These are phyloP conservation scores for Cladosporium sp. DNA, from an alignment of 2,329 filamentous ascomycete species.

Conservation along the genomic window DNA sequence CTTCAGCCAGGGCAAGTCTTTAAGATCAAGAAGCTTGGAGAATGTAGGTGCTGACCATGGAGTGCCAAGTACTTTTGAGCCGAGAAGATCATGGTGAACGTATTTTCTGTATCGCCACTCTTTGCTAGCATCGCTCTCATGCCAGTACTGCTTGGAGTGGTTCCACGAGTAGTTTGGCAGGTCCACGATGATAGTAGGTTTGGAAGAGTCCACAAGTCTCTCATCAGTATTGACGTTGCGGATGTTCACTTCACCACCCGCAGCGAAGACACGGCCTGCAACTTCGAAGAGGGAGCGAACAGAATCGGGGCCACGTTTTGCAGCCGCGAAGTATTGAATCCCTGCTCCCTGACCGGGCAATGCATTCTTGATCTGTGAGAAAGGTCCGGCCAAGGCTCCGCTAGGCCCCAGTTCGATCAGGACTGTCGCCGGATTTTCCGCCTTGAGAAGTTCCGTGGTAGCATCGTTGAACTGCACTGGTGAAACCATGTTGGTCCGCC, in stretches of 20 bases:
- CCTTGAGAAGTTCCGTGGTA: neutral
- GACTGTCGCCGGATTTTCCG: neutral
- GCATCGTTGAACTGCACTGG: constrained; percentile 8
- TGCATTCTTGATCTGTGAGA: constrained; percentile 21
- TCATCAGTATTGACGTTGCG: neutral
- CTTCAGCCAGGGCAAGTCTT: constrained; percentile 2
- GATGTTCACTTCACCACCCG: neutral
- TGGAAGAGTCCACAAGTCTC: neutral
- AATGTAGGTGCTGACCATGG: neutral
- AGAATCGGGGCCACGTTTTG: neutral
- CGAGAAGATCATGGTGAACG: constrained; percentile 50
- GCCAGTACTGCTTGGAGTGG: constrained; percentile 24
- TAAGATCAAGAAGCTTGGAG: neutral
- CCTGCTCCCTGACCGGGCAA: neutral
- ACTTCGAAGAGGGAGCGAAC: neutral
- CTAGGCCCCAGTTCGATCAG: constrained; percentile 25
- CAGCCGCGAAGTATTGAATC: neutral
- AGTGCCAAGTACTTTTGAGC: constrained; percentile 29
- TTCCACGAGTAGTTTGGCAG: constrained; percentile 13
- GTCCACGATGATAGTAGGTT: neutral
- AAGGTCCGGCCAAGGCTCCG: constrained; percentile 22
- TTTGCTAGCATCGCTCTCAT: constrained; percentile 13
- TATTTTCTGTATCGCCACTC: constrained; percentile 25
- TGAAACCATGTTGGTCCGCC: constrained; percentile 5
- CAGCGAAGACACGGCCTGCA: neutral